These are phyloP conservation scores for Nicotiana sylvestris DNA, from an alignment of 257 asterid genomes.

Conservation along the genomic window DNA sequence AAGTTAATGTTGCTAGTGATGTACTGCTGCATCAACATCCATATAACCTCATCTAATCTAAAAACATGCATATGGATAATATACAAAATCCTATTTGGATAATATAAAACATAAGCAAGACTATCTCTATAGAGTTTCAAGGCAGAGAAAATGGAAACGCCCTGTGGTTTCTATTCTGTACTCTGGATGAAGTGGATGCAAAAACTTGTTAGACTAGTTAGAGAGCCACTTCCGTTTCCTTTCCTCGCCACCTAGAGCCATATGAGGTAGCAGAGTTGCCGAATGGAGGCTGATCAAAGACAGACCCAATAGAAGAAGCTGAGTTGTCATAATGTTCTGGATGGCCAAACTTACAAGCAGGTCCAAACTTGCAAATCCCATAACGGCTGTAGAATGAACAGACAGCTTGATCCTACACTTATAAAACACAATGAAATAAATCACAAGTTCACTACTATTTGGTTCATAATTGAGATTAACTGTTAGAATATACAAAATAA, in stretches of 20 bases:
- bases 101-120: neutral
- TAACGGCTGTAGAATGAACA: conserved; percentile 72
- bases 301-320: conserved; percentile 2
- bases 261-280: conserved; percentile 9
- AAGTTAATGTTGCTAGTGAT: neutral
- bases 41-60: neutral
- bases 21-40: neutral
- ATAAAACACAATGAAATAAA: neutral
- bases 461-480: neutral
- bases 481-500: neutral
- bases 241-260: conserved; percentile 35
- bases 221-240: conserved; percentile 40
- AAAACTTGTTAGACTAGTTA: conserved; percentile 8
- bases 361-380: conserved; percentile 93
- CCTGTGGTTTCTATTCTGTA: neutral
- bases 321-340: conserved; percentile 39
- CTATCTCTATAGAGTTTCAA: neutral
- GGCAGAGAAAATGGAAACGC: neutral
- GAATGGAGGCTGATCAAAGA: conserved; percentile 25
- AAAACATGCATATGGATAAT: neutral
- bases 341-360: conserved; percentile 80
- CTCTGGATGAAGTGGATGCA: neutral
- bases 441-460: neutral
- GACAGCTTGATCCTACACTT: conserved; percentile 64
- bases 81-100: neutral